A percentile compares a stretch with the other conserved stretches of the same genome.
phyloP scores from a whole-genome alignment of 2,329 filamentous ascomycete species.

The Chlorencoelia australis region DNA sequence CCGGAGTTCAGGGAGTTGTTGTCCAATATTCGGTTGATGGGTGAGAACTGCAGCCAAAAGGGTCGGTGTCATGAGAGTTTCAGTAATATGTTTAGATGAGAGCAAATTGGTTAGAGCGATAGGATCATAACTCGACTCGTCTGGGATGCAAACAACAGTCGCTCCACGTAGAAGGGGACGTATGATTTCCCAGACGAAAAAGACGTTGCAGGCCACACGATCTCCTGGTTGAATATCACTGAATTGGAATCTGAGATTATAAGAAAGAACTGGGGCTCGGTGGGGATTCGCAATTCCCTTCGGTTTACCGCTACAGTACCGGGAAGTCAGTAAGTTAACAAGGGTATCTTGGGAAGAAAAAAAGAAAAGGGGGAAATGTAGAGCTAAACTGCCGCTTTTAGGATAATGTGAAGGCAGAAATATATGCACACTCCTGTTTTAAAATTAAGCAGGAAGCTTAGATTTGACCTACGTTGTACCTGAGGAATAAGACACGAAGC shows the following conservation, averaged over 20 bases:
- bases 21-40: constrained; percentile 54
- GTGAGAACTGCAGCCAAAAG: constrained; percentile 65
- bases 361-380: no score
- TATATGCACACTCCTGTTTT: no score
- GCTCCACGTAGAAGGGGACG: constrained; percentile 67
- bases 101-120: constrained; percentile 63
- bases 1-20: constrained; percentile 53
- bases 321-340: no score
- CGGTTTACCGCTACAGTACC: constrained; percentile 60
- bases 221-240: constrained; percentile 63
- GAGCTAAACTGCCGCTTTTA: no score
- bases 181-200: constrained; percentile 79
- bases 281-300: constrained; percentile 81
- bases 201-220: constrained; percentile 78
- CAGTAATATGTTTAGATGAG: constrained; percentile 55
- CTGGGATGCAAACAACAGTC: constrained; percentile 65
- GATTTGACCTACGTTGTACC: no score
- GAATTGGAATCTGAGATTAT: constrained; percentile 60
- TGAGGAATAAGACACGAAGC: constrained; percentile 78
- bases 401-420: no score
- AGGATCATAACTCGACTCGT: constrained; percentile 70
- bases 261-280: constrained; percentile 62
- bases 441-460: no score
- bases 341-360: no score
- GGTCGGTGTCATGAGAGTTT: constrained; percentile 77